Evolutionary conservation across 2,329 filamentous ascomycete genomes (phyloP), one percentile per base, ranked within the genome.

Genomic region (Pseudocercospora pini-densiflorae): DNA sequence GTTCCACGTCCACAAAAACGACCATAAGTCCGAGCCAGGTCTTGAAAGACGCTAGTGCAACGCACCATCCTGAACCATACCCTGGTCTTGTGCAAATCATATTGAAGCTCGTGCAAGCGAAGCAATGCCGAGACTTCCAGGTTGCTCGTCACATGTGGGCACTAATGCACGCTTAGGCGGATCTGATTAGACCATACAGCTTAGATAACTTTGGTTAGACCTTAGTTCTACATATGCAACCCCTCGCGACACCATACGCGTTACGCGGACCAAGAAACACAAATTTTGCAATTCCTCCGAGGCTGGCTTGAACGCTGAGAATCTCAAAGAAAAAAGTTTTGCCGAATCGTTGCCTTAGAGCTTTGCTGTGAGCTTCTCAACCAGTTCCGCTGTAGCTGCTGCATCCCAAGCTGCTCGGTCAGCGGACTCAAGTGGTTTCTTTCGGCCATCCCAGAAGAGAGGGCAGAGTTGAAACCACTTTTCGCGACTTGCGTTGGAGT

Each of bases 401-500:
- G 70, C 70, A 63, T 71, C 68, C 70, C 71, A 73, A 45, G 71
- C 71, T 51, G 70, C 70, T 0, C 71, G 62, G 55, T 73, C 71
- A 14, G 71, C 70, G 19, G 68, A 71, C 64, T 73, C 71, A 64
- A 72, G 55, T 23, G 70, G 68, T 45, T 68, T 64, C 59, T 68
- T 64, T 49, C 71, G 59, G 4, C 82, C 82, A 70, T 84, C 82
- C 82, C 82, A 84, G 68, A 81, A 83, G 21, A 84, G 59, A 5
- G 82, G 82, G 67, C 80, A 83, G 9, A 84, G 74, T 69, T 82
- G 76, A 65, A 81, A 81, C 74, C 75, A 81, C 66, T 79, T 80
- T 69, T 81, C 79, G 29, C 79, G 69, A 40, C 73, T 75, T 67
- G 75, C 78, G 31, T 76, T 71, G 9, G 74, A 76, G 70, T 78